Base-by-base conservation (phyloP, 1,139 yeast genomes). In the Arxiozyma telluris region DNA sequence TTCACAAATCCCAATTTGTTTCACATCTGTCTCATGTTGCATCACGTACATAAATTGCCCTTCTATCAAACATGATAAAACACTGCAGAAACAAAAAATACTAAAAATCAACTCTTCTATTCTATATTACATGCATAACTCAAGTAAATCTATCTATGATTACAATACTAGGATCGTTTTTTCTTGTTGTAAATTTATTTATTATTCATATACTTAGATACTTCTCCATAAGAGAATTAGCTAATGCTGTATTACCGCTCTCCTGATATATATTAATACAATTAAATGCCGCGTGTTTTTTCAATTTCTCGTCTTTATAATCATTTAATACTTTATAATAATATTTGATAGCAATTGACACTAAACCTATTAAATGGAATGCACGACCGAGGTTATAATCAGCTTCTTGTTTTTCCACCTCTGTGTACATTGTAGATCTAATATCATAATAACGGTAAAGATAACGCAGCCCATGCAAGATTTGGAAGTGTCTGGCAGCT, bases 211-310 rank as follows among this genome's bases (percentile, higher is more conserved):
- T 55, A 48, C 61, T 59, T 49, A 88, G 71, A 68, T 86, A 84
- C 66, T 77, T 72, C 53, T 84, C 85, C 68, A 88, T 81, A 30
- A 89, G 67, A 43, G 73, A 71, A 55, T 79, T 76, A 0, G 96
- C 91, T 49, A 84, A 73, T 54, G 70, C 70, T 7, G 81, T 71
- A 64, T 90, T 91, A 1, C 96, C 96, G 65, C 84, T 83, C 58
- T 80, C 74, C 57, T 82, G 82, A 70, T 88, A 91, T 20, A 93
- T 85, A 62, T 84, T 73, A 22, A 82, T 76, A 62, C 90, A 73
- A 65, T 93, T 93, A 65, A 91, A 90, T 1, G 97, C 98, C 0
- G 96, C 87, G 59, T 89, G 96, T 57, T 73, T 70, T 67, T 78
- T 81, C 58, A 90, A 66, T 64, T 83, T 87, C 60, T 78, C 84